Evolutionary conservation across 306 rosid genomes (phyloP).

Genomic region (Elaeagnus macrophylla): DNA sequence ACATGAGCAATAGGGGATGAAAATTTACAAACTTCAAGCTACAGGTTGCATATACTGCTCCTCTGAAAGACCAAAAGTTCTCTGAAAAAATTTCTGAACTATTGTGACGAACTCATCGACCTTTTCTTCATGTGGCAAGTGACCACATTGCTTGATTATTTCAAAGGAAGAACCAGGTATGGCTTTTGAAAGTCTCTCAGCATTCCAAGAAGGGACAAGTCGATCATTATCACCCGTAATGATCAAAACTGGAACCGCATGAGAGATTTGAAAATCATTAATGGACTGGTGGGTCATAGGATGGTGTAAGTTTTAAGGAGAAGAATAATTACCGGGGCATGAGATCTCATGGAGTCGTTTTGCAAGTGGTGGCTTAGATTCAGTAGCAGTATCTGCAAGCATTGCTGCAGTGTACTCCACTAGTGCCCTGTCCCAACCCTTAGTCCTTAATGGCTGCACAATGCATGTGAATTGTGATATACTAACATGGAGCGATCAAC

Average conservation of each 20-base stretch:
- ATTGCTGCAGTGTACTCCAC: constrained; percentile 74
- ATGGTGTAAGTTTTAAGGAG: constrained; percentile 7
- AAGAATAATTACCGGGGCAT: constrained; percentile 61
- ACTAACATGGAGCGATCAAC: constrained; percentile 25
- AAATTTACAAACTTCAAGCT: not conserved
- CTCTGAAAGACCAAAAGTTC: constrained; percentile 27
- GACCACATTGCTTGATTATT: constrained; percentile 76
- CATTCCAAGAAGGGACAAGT: constrained; percentile 80
- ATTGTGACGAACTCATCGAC: constrained; percentile 58
- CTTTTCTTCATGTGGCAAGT: constrained; percentile 90
- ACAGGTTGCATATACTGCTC: constrained; percentile 27
- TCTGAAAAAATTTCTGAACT: constrained; percentile 61
- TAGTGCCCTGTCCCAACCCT: constrained; percentile 87
- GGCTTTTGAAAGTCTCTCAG: constrained; percentile 66
- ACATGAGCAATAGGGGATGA: not conserved
- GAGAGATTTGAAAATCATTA: constrained; percentile 6
- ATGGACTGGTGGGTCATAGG: too few relatives aligned
- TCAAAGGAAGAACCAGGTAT: constrained; percentile 69
- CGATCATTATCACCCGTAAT: constrained; percentile 79
- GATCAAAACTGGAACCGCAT: constrained; percentile 57
- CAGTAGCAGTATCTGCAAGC: constrained; percentile 57
- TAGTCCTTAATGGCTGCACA: constrained; percentile 85
- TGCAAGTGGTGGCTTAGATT: constrained; percentile 50
- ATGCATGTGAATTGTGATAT: not conserved
- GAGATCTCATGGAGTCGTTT: constrained; percentile 67